These are phyloP conservation scores for Musa schizocarpa DNA, from an alignment of 176 grass and related monocot genomes.

Conservation along the genomic window DNA sequence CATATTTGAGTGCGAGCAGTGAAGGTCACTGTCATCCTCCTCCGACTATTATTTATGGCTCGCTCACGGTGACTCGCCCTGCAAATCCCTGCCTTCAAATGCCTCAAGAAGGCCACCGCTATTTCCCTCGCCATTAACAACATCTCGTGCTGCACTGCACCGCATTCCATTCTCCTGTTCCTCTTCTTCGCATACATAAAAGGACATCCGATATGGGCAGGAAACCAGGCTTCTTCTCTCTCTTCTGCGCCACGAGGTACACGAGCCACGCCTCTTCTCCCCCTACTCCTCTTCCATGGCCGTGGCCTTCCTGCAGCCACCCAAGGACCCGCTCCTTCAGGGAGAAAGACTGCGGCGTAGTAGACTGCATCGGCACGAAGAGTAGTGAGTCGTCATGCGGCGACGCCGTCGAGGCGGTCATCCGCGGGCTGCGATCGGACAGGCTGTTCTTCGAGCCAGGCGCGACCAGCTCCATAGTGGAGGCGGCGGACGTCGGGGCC, in stretches of 20 bases:
- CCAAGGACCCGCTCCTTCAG: constrained; percentile 32
- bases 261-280: constrained; percentile 15
- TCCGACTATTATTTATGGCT: too few relatives aligned
- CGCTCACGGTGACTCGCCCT: too few relatives aligned
- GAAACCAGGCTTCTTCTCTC: constrained; percentile 39
- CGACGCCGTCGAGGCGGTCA: constrained; percentile 23
- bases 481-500: background rate
- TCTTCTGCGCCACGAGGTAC: constrained; percentile 23
- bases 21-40: too few relatives aligned
- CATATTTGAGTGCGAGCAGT: too few relatives aligned
- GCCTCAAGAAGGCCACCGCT: too few relatives aligned
- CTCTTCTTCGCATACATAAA: too few relatives aligned
- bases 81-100: too few relatives aligned
- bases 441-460: constrained; percentile 45
- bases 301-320: too few relatives aligned
- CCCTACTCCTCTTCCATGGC: constrained; percentile 8
- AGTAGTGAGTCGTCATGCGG: background rate
- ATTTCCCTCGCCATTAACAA: too few relatives aligned
- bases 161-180: too few relatives aligned
- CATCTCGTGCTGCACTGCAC: too few relatives aligned
- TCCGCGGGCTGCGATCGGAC: constrained; percentile 37
- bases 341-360: too few relatives aligned
- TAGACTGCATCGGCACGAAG: background rate
- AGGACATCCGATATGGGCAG: constrained; percentile 25
- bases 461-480: constrained; percentile 35